Evolutionary conservation across 2,329 filamentous ascomycete species (phyloP).

Genomic region (Lasiodiplodia sp.): DNA sequence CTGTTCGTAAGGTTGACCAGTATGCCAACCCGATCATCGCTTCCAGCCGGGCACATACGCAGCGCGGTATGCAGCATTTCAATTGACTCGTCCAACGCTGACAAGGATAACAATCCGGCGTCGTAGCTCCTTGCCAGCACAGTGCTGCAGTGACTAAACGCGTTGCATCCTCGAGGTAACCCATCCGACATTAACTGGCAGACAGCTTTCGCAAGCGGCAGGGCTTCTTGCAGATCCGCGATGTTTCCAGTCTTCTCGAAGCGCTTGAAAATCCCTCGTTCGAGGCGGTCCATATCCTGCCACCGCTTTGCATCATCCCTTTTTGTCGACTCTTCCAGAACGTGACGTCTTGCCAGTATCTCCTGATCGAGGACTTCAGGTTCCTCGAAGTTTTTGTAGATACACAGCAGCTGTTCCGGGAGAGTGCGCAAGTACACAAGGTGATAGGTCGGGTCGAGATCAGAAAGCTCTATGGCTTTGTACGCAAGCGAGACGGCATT

Average conservation of each 20-base stretch:
- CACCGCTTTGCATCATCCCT: not conserved
- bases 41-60: not conserved
- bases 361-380: not conserved
- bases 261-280: not conserved
- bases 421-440: constrained; percentile 1
- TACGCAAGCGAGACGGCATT: constrained; percentile 20
- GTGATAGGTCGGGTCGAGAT: constrained; percentile 8
- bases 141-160: not conserved
- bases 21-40: not conserved
- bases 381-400: not conserved
- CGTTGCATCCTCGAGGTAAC: constrained; percentile 6
- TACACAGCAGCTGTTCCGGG: not conserved
- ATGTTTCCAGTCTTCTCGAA: not conserved
- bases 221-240: not conserved
- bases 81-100: constrained; percentile 3
- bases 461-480: constrained; percentile 4
- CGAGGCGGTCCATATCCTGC: not conserved
- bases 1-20: not conserved
- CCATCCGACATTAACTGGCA: not conserved
- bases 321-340: constrained; percentile 11
- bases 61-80: not conserved
- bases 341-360: not conserved
- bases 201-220: constrained; percentile 7
- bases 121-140: not conserved
- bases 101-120: not conserved